Percentiles rank a stretch among this genome's conserved stretches.
Evolutionary conservation across 164 flowering plant species (phyloP).

Genomic region (Vitis vinifera): DNA sequence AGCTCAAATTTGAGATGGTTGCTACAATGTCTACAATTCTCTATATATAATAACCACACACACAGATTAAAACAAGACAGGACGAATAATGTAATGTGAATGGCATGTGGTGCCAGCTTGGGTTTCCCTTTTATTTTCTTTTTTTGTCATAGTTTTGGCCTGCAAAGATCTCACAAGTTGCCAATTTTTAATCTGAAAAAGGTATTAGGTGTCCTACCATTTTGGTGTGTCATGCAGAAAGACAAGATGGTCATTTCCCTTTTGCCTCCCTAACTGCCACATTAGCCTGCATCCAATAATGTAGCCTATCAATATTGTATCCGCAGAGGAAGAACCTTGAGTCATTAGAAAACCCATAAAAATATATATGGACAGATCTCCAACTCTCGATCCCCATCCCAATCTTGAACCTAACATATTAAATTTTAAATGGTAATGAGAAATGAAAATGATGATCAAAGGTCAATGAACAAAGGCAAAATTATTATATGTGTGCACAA

Average conservation of each 20-base stretch:
- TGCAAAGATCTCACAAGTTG: conserved; percentile 17
- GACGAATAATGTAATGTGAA: neutral
- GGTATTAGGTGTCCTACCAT: conserved; percentile 17
- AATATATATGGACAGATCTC: too few species aligned
- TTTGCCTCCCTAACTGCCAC: too few species aligned
- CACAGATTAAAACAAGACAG: neutral
- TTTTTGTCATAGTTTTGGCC: conserved; percentile 14
- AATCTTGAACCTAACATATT: neutral
- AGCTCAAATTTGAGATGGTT: conserved; percentile 2
- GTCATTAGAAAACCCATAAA: too few species aligned
- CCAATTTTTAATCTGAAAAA: neutral
- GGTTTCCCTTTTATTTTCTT: neutral
- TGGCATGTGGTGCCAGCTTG: conserved; percentile 17
- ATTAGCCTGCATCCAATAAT: too few species aligned
- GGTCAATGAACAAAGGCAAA: too few species aligned
- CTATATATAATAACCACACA: neutral
- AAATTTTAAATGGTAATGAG: too few species aligned
- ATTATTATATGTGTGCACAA: too few species aligned
- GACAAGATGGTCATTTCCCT: too few species aligned
- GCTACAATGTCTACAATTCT: neutral
- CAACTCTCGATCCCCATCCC: neutral
- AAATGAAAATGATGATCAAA: too few species aligned
- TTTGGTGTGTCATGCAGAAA: neutral
- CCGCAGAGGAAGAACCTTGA: too few species aligned
- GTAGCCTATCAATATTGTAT: too few species aligned